phyloP scores from a whole-genome alignment of 495 filamentous ascomycete genomes.

The Aspergillus ellipticus region DNA sequence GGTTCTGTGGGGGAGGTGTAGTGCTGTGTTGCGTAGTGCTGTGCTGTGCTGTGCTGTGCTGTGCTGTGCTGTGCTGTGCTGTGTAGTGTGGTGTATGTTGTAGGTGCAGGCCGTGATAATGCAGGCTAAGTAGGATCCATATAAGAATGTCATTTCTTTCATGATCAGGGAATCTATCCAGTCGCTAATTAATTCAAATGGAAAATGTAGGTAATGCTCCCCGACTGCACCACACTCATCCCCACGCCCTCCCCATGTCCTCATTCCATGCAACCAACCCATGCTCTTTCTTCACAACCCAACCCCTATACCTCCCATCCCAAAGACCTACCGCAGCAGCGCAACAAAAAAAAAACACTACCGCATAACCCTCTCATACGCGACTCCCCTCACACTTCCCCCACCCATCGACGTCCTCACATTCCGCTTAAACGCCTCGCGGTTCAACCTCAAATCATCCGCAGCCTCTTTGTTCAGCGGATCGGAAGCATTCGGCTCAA shows the following conservation, averaged over 20 bases:
- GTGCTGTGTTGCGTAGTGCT: not conserved
- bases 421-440: slow-evolving; percentile 87
- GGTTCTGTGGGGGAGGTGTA: not conserved
- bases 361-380: slow-evolving; percentile 70
- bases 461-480: slow-evolving; percentile 98
- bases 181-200: slow-evolving; percentile 22
- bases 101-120: no score
- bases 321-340: not conserved
- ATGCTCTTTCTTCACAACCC: not conserved
- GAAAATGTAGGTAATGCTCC: slow-evolving; percentile 10
- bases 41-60: no score
- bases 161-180: slow-evolving; percentile 26
- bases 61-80: no score
- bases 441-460: slow-evolving; percentile 78
- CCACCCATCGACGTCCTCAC: slow-evolving; percentile 80
- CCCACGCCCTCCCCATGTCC: not conserved
- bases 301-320: not conserved
- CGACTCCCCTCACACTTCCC: slow-evolving; percentile 65
- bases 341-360: not conserved
- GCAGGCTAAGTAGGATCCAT: not conserved
- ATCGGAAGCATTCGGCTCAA: slow-evolving; percentile 94
- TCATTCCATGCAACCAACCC: not conserved
- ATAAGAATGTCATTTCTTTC: slow-evolving; percentile 15
- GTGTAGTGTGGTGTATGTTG: no score
- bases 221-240: not conserved